These are phyloP conservation scores for Nicotiana tomentosiformis DNA, from an alignment of 257 asterid genomes.

Conservation along the genomic window DNA sequence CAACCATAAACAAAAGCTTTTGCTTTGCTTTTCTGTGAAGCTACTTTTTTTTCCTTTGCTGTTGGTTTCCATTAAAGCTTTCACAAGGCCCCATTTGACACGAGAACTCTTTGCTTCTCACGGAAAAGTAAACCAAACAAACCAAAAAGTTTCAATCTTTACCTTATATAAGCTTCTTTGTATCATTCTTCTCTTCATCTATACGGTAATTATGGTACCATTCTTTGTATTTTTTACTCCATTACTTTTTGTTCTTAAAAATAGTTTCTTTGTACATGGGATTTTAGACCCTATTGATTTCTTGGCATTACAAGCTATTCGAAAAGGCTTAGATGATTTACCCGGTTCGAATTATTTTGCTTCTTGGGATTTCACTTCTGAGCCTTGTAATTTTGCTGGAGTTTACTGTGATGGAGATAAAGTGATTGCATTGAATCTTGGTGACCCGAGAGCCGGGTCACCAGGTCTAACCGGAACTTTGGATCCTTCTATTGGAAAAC, in stretches of 20 bases:
- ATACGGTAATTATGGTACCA: conserved; percentile 9
- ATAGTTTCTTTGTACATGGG: conserved; percentile 37
- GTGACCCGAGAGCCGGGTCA: conserved; percentile 90
- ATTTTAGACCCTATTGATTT: conserved; percentile 81
- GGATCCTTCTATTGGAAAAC: conserved; percentile 56
- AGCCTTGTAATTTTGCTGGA: conserved; percentile 82
- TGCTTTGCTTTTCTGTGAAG: conserved; percentile 66
- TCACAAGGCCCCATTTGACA: conserved; percentile 24
- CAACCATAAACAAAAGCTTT: conserved; percentile 2
- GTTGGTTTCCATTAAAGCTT: conserved; percentile 37
- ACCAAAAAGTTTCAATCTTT: background rate
- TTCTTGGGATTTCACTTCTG: conserved; percentile 92
- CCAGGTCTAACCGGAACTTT: conserved; percentile 58
- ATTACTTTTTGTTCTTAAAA: conserved; percentile 18
- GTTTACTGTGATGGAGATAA: conserved; percentile 66
- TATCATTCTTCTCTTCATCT: background rate
- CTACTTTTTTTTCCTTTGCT: conserved; percentile 21
- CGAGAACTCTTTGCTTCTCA: conserved; percentile 8
- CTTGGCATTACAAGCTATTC: conserved; percentile 74
- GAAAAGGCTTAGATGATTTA: conserved; percentile 61
- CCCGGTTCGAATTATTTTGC: conserved; percentile 77
- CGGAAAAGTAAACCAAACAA: conserved; percentile 33
- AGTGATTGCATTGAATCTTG: conserved; percentile 75
- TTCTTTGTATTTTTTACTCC: conserved; percentile 16
- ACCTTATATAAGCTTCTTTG: conserved; percentile 30